Percentiles rank a stretch among this genome's conserved stretches.
Conservation (phyloP, 352 stramenopile species). For the Phytophthora multivora region DNA sequence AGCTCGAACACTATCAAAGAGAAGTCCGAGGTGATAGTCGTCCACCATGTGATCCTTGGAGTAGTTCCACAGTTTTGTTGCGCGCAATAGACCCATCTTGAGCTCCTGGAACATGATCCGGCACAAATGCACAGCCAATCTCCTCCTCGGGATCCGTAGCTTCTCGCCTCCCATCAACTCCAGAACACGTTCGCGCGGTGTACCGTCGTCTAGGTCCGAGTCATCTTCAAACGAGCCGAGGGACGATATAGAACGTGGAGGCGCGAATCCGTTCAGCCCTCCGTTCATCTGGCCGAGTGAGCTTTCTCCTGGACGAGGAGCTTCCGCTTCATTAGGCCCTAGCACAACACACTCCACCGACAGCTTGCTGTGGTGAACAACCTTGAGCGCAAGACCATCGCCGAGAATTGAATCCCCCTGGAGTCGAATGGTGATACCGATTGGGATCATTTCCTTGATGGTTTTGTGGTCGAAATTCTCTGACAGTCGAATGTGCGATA, state of each 20-base stretch:
- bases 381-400: conserved; percentile 74
- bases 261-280: conserved; percentile 23
- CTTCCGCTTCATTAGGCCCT: conserved; percentile 44
- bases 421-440: conserved; percentile 80
- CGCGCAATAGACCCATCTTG: conserved; percentile 68
- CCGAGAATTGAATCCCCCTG: conserved; percentile 82
- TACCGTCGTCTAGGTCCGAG: conserved; percentile 30
- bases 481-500: conserved; percentile 83
- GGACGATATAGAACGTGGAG: conserved; percentile 42
- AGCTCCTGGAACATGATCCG: conserved; percentile 77
- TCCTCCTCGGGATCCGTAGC: conserved; percentile 73
- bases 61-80: conserved; percentile 86
- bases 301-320: neutral
- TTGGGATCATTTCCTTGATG: conserved; percentile 91
- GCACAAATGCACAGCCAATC: conserved; percentile 75
- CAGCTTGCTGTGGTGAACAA: conserved; percentile 83
- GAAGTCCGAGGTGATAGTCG: conserved; percentile 81
- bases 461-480: conserved; percentile 92
- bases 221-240: conserved; percentile 49
- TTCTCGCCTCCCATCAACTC: conserved; percentile 87
- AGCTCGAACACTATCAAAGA: conserved; percentile 78
- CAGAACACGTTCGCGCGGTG: conserved; percentile 59
- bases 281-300: conserved; percentile 11
- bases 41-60: conserved; percentile 78
- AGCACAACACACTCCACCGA: conserved; percentile 87